Conservation (phyloP, 108 stramenopile genomes). For the Phaeodactylum tricornutum region DNA sequence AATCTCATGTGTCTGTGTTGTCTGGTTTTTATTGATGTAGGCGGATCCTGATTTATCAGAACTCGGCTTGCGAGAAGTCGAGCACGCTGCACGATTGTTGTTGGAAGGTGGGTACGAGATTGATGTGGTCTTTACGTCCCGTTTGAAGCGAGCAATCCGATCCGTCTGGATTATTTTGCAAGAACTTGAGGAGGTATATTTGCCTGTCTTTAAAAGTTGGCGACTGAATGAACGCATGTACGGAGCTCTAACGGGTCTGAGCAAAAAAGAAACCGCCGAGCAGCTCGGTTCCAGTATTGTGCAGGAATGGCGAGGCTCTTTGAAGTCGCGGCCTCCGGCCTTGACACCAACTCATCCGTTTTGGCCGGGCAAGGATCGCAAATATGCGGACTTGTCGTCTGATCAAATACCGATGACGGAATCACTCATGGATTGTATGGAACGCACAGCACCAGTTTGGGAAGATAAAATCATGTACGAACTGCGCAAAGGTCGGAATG, state of each 20-base stretch:
- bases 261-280: conserved; percentile 78
- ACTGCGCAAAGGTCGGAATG: conserved; percentile 73
- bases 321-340: conserved; percentile 60
- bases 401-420: conserved; percentile 85
- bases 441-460: conserved; percentile 79
- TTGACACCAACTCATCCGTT: conserved; percentile 46
- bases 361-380: conserved; percentile 83
- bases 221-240: conserved; percentile 90
- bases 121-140: conserved; percentile 83
- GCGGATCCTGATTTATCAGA: conserved; percentile 61
- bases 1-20: neutral
- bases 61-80: conserved; percentile 50
- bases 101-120: conserved; percentile 83
- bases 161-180: conserved; percentile 77
- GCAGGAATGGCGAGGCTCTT: conserved; percentile 60
- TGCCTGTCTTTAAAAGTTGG: conserved; percentile 89
- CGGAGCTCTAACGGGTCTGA: conserved; percentile 83
- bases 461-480: conserved; percentile 75
- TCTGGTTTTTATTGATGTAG: too few relatives aligned
- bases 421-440: conserved; percentile 83
- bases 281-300: conserved; percentile 75
- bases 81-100: conserved; percentile 50
- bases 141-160: conserved; percentile 88
- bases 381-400: conserved; percentile 66
- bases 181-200: conserved; percentile 81